Conservation (phyloP, 768 basidiomycete species). For the Tephrocybe sp. region DNA sequence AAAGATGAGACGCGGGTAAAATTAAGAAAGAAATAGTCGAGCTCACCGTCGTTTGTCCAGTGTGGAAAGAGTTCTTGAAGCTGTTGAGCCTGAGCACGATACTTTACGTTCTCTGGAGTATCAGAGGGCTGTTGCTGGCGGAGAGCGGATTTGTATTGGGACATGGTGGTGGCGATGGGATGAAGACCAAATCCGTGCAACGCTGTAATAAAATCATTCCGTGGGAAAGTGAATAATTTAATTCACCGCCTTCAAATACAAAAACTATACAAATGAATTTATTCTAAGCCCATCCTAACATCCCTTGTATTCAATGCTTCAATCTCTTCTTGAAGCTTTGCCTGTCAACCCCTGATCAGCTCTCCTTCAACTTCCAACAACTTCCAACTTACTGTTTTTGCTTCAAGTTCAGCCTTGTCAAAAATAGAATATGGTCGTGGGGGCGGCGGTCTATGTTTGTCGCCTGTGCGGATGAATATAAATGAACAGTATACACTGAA, state of each 20-base stretch:
- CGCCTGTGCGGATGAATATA: constrained; percentile 28
- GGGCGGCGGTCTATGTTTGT: constrained; percentile 37
- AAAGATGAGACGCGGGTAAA: constrained; percentile 24
- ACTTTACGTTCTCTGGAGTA: constrained; percentile 38
- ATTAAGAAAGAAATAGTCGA: constrained; percentile 7
- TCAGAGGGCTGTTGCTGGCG: constrained; percentile 34
- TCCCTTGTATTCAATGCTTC: constrained; percentile 49
- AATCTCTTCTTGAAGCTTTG: constrained; percentile 57
- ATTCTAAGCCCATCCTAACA: constrained; percentile 25
- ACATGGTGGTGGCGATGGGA: constrained; percentile 35
- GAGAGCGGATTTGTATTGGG: constrained; percentile 50
- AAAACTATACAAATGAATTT: not conserved
- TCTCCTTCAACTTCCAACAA: not conserved
- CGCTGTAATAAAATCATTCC: constrained; percentile 15
- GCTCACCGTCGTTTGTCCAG: constrained; percentile 68
- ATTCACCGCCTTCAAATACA: not conserved
- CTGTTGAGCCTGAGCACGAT: constrained; percentile 50
- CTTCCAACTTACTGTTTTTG: constrained; percentile 44
- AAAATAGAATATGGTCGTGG: constrained; percentile 59
- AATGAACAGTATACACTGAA: not conserved
- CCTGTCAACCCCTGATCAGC: constrained; percentile 31
- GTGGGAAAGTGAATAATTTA: constrained; percentile 16
- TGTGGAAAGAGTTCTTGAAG: constrained; percentile 71
- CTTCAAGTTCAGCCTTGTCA: constrained; percentile 52
- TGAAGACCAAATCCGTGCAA: constrained; percentile 8